phyloP scores from a whole-genome alignment of 768 basidiomycete species.

The Trametes villosa region DNA sequence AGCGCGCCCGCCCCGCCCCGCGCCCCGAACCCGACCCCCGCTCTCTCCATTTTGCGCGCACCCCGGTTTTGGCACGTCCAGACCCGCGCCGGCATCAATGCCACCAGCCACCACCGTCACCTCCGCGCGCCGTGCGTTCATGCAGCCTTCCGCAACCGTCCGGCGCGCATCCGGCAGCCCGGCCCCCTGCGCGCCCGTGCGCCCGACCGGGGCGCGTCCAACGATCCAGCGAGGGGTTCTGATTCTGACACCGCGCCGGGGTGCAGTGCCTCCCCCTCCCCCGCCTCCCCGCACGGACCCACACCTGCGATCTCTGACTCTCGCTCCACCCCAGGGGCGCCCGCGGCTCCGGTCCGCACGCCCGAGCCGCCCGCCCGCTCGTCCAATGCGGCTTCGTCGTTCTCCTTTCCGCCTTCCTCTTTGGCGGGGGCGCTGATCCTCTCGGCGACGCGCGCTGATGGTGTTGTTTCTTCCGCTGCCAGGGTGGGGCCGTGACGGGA shows the following conservation, averaged over 20 bases:
- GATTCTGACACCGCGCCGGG: no score
- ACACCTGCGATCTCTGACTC: no score
- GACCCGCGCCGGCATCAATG: not conserved
- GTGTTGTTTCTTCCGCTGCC: constrained; percentile 4
- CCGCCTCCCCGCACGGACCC: no score
- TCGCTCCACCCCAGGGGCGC: no score
- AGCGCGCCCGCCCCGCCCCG: not conserved
- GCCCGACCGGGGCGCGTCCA: no score
- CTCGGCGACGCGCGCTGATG: constrained; percentile 6
- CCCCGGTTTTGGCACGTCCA: constrained; percentile 11
- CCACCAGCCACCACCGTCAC: constrained; percentile 21
- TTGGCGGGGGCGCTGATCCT: constrained; percentile 1
- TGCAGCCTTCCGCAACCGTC: not conserved
- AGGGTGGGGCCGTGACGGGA: not conserved
- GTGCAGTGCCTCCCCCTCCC: no score
- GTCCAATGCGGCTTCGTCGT: not conserved
- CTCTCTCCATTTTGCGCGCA: not conserved
- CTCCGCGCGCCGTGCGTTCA: not conserved
- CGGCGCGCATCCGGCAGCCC: not conserved
- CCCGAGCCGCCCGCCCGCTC: constrained; percentile 3
- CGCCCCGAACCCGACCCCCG: not conserved
- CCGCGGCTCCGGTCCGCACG: no score
- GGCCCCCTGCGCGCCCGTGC: no score
- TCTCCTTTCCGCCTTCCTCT: constrained; percentile 5
- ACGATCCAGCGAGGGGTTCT: no score